Evolutionary conservation across 768 basidiomycete genomes (phyloP).

Genomic region (Gymnopilus dilepis): DNA sequence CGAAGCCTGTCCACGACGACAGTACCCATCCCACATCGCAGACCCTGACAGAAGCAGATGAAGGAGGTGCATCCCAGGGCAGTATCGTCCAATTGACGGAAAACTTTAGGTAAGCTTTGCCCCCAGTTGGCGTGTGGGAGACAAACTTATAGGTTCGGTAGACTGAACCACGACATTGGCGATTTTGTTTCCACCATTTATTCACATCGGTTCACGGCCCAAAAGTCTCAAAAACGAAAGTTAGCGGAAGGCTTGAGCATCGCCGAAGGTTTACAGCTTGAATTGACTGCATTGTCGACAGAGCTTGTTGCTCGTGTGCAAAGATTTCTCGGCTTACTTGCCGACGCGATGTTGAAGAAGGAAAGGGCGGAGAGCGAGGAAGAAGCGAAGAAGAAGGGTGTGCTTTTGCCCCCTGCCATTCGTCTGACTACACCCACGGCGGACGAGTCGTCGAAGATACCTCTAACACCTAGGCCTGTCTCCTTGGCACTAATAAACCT

Average conservation of each 20-base stretch:
- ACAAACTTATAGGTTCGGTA: slow-evolving; percentile 26
- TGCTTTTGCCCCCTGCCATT: slow-evolving; percentile 32
- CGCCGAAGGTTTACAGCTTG: slow-evolving; percentile 26
- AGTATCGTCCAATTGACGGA: slow-evolving; percentile 55
- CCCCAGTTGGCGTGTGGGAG: too few relatives aligned
- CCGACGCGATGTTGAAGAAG: slow-evolving; percentile 47
- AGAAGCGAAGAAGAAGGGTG: slow-evolving; percentile 31
- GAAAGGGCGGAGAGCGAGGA: too few relatives aligned
- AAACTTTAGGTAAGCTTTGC: slow-evolving; percentile 46
- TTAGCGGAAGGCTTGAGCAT: slow-evolving; percentile 40
- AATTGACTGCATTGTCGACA: slow-evolving; percentile 26
- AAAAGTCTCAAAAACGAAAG: slow-evolving; percentile 49
- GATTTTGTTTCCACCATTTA: slow-evolving; percentile 60
- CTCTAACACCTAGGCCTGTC: slow-evolving; percentile 39
- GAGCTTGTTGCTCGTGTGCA: slow-evolving; percentile 34
- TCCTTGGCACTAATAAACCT: slow-evolving; percentile 51
- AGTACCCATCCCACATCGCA: slow-evolving; percentile 13
- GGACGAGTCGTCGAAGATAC: slow-evolving; percentile 15
- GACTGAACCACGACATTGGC: slow-evolving; percentile 57
- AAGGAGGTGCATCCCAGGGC: slow-evolving; percentile 33
- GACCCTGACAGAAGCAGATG: slow-evolving; percentile 23
- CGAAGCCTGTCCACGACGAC: slow-evolving; percentile 11
- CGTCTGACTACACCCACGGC: slow-evolving; percentile 17
- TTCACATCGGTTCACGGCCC: slow-evolving; percentile 50
- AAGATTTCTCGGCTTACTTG: slow-evolving; percentile 45